These are phyloP conservation scores for Solanum habrochaites DNA, from an alignment of 257 asterid genomes.

Conservation along the genomic window DNA sequence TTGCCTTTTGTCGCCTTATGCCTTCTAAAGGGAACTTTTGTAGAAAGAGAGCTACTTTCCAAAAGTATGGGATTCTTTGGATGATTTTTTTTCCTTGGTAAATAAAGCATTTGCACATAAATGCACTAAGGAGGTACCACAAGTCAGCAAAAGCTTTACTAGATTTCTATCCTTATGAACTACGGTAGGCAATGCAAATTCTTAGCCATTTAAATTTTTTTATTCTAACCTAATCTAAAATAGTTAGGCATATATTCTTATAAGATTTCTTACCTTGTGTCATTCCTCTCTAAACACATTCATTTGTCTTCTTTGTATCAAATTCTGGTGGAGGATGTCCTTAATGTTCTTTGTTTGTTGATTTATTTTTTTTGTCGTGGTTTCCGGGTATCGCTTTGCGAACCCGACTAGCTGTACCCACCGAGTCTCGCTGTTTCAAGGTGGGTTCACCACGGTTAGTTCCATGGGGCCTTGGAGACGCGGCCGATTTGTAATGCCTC, in stretches of 20 bases:
- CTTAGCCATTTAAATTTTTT: not conserved
- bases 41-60: not conserved
- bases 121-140: not conserved
- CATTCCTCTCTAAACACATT: not conserved
- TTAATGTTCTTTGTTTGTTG: not conserved
- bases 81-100: not conserved
- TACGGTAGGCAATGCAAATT: not conserved
- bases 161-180: not conserved
- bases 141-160: not conserved
- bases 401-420: too few species aligned
- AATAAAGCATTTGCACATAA: not conserved
- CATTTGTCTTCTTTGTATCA: not conserved
- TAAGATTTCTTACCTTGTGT: not conserved
- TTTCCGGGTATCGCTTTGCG: too few species aligned
- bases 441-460: too few species aligned
- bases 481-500: too few species aligned
- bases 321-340: not conserved
- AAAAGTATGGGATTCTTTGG: not conserved
- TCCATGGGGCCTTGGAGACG: too few species aligned
- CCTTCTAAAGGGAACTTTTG: not conserved
- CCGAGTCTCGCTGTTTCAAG: too few species aligned
- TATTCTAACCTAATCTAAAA: not conserved
- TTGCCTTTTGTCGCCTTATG: not conserved
- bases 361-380: not conserved
- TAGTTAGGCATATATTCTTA: not conserved